These are phyloP conservation scores for Nasturtium officinale DNA, from an alignment of 345 rosid species.

Conservation along the genomic window DNA sequence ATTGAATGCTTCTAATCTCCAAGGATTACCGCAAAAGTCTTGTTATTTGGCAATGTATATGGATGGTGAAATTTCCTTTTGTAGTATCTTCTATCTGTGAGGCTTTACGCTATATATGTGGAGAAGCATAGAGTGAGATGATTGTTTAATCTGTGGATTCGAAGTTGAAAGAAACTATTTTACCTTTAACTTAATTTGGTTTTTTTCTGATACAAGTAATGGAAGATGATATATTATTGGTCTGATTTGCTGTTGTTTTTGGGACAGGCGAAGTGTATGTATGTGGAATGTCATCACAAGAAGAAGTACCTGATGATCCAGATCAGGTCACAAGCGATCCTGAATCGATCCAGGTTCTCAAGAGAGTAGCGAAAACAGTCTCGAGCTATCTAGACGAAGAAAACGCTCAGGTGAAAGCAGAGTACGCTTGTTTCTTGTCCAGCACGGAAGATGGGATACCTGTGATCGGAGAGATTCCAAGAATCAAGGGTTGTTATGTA, in stretches of 20 bases:
- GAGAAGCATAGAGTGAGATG: not conserved
- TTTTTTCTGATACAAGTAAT: not conserved
- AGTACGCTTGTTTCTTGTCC: slow-evolving; percentile 94
- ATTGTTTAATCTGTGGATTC: not conserved
- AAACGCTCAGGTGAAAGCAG: slow-evolving; percentile 63
- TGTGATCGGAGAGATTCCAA: slow-evolving; percentile 76
- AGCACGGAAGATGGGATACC: slow-evolving; percentile 75
- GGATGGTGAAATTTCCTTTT: not conserved
- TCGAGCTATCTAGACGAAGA: slow-evolving; percentile 72
- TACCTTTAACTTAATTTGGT: not conserved
- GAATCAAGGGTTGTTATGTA: slow-evolving; percentile 68
- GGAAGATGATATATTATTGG: not conserved
- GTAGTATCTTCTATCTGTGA: not conserved
- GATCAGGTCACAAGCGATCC: slow-evolving; percentile 61
- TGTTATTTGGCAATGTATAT: not conserved
- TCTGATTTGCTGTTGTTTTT: slow-evolving; percentile 9
- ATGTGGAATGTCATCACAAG: slow-evolving; percentile 81
- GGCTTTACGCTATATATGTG: not conserved
- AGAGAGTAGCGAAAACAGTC: slow-evolving; percentile 67
- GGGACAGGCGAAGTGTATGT: slow-evolving; percentile 78
- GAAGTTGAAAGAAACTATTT: not conserved
- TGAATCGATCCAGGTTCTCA: slow-evolving; percentile 68
- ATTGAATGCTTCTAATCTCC: not conserved
- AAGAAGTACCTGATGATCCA: slow-evolving; percentile 81
- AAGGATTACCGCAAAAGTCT: not conserved